Conservation (phyloP, 2,329 filamentous ascomycete genomes). For the Diplocarpon mali region DNA sequence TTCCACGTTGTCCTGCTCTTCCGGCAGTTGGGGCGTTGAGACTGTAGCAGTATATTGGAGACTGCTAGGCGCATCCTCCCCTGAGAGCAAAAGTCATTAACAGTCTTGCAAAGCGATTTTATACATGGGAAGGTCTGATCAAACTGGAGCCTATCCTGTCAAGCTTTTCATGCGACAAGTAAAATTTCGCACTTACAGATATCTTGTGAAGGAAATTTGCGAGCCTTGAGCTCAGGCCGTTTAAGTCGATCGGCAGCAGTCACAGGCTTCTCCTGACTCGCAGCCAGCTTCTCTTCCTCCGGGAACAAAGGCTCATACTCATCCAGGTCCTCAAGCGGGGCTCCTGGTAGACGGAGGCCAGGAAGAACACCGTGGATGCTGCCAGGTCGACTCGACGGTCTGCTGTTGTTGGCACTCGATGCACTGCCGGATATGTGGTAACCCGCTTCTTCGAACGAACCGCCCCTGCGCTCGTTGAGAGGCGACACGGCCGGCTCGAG, state of each 20-base stretch:
- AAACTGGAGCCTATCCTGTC: too few species aligned
- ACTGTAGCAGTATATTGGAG: constrained; percentile 71
- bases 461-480: constrained; percentile 50
- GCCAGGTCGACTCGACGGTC: constrained; percentile 48
- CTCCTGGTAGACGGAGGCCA: constrained; percentile 38
- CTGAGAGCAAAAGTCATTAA: background rate
- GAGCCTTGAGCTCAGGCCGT: constrained; percentile 40
- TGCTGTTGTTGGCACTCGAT: constrained; percentile 33
- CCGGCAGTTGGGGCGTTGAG: constrained; percentile 60
- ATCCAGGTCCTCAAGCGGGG: constrained; percentile 74
- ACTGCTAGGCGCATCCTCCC: constrained; percentile 86
- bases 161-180: too few species aligned
- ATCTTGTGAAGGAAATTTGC: constrained; percentile 86
- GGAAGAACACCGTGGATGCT: constrained; percentile 49
- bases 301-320: constrained; percentile 94
- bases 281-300: constrained; percentile 51
- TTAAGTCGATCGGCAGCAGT: constrained; percentile 46
- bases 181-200: constrained; percentile 43
- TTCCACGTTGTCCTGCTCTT: constrained; percentile 31
- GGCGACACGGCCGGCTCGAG: constrained; percentile 77
- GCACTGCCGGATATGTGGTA: constrained; percentile 35
- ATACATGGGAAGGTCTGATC: too few species aligned
- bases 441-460: constrained; percentile 43
- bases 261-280: constrained; percentile 35
- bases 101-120: too few species aligned